phyloP scores from a whole-genome alignment of 805 yeast genomes.

The Lipomyces sp. region DNA sequence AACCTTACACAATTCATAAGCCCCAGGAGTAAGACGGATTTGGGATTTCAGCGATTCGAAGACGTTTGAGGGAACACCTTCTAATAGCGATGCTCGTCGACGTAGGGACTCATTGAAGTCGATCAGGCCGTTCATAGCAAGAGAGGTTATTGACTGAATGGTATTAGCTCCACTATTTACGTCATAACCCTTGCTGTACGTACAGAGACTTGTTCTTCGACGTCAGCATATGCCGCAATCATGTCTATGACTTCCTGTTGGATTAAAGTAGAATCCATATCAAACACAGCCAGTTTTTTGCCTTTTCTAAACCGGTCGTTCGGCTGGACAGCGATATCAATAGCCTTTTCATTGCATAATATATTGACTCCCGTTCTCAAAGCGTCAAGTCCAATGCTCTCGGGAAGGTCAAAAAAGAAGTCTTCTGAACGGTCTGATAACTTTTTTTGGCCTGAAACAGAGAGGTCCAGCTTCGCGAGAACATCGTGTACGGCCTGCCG shows the following conservation, averaged over 20 bases:
- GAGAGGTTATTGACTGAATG: constrained; percentile 69
- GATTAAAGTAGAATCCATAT: constrained; percentile 96
- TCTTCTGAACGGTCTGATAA: constrained; percentile 32
- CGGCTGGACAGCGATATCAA: constrained; percentile 31
- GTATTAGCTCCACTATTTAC: neutral
- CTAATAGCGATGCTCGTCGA: constrained; percentile 75
- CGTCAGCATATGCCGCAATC: constrained; percentile 92
- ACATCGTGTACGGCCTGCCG: constrained; percentile 10
- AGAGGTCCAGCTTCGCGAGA: constrained; percentile 5
- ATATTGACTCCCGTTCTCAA: constrained; percentile 16
- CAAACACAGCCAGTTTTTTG: constrained; percentile 74
- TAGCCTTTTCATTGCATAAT: constrained; percentile 14
- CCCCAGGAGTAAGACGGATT: constrained; percentile 84
- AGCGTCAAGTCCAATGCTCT: constrained; percentile 3
- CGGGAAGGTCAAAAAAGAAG: constrained; percentile 19
- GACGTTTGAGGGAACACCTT: constrained; percentile 76
- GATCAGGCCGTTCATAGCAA: constrained; percentile 96
- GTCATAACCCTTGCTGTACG: neutral
- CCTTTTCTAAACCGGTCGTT: constrained; percentile 20
- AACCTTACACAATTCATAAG: constrained; percentile 65
- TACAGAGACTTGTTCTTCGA: constrained; percentile 80
- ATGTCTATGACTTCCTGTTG: constrained; percentile 96
- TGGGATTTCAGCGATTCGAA: constrained; percentile 79
- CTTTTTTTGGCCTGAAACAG: neutral
- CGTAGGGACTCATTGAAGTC: constrained; percentile 83